phyloP scores from a whole-genome alignment of 2,329 filamentous ascomycete species.

The Fusarium acutatum region DNA sequence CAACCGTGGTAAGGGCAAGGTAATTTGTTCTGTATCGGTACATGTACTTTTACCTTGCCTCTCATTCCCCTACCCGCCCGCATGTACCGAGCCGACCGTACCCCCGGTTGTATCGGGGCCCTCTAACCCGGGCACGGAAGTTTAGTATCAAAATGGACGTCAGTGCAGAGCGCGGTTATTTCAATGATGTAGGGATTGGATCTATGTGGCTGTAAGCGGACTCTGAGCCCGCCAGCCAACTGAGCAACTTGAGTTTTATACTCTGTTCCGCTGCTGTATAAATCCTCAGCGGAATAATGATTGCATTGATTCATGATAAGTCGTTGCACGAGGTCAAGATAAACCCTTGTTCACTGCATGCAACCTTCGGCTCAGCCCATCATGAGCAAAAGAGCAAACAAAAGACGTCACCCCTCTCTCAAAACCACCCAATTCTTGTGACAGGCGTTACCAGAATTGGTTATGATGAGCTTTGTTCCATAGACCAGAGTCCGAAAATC shows the following conservation, averaged over 20 bases:
- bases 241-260: not conserved
- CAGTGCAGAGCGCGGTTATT: slow-evolving; percentile 13
- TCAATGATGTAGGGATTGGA: not conserved
- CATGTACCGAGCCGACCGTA: slow-evolving; percentile 18
- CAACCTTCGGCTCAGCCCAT: slow-evolving; percentile 17
- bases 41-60: not conserved
- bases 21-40: not conserved
- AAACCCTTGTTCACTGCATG: slow-evolving; percentile 15
- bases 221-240: not conserved
- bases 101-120: slow-evolving; percentile 22
- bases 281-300: not conserved
- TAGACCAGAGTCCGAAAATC: not conserved
- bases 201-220: not conserved
- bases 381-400: slow-evolving; percentile 20
- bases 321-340: slow-evolving; percentile 2
- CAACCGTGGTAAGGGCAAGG: not conserved
- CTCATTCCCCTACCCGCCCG: not conserved
- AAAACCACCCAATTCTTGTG: slow-evolving; percentile 8
- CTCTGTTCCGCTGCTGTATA: not conserved
- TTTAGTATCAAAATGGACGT: slow-evolving; percentile 11
- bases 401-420: slow-evolving; percentile 24
- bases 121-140: slow-evolving; percentile 9
- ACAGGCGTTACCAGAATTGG: not conserved
- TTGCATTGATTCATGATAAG: not conserved
- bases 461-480: not conserved